Percentiles rank a stretch among this genome's conserved stretches.
These are phyloP conservation scores for Tinospora cordifolia DNA, from an alignment of 164 flowering plant genomes.

Conservation along the genomic window DNA sequence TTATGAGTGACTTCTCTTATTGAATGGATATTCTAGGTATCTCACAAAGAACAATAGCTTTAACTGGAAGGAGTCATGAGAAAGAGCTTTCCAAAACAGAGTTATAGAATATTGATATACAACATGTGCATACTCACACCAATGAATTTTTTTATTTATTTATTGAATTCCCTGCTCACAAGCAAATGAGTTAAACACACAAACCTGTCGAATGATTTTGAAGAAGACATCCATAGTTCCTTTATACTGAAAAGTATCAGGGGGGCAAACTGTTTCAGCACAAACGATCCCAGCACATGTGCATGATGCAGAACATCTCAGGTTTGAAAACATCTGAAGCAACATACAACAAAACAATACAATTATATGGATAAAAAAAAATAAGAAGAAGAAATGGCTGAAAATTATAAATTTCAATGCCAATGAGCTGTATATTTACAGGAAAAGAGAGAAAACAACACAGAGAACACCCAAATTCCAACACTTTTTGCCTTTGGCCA, in stretches of 20 bases:
- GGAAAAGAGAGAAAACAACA: neutral
- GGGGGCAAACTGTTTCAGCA: conserved; percentile 71
- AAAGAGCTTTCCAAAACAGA: too few relatives aligned
- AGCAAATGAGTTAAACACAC: conserved; percentile 12
- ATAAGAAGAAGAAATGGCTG: neutral
- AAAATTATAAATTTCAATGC: neutral
- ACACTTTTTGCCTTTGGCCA: too few relatives aligned
- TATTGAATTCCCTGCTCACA: neutral
- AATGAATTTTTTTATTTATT: neutral
- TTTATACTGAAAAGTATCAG: conserved; percentile 90
- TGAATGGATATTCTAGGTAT: neutral
- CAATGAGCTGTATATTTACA: neutral
- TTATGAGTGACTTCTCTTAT: neutral
- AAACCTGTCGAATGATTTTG: conserved; percentile 87
- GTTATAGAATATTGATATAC: too few relatives aligned
- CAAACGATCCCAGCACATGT: conserved; percentile 75
- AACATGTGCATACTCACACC: too few relatives aligned
- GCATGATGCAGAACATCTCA: conserved; percentile 87
- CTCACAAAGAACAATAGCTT: neutral
- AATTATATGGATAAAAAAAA: neutral
- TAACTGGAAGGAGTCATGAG: too few relatives aligned
- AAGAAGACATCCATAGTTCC: conserved; percentile 88
- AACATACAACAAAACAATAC: conserved; percentile 6
- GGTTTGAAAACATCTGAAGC: conserved; percentile 75
- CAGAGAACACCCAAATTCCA: neutral